Base-by-base conservation (phyloP, 495 filamentous ascomycete species). In the Oidiodendron maius region DNA sequence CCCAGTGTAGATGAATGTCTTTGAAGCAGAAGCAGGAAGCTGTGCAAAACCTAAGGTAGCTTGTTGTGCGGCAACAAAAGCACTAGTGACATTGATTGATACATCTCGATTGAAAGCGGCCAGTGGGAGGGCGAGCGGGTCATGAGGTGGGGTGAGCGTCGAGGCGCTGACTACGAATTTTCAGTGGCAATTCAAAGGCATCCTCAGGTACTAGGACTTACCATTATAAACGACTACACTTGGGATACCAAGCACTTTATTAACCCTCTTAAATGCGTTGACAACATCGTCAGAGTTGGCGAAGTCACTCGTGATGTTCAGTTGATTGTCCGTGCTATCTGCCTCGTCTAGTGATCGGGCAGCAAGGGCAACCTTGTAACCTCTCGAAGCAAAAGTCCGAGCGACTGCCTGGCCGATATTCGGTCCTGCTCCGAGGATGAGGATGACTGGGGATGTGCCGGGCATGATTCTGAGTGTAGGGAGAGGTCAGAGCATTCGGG, bases 151-250 rank as follows among this genome's bases (percentile, higher is more conserved):
- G 23, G 53, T 60, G 20, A 47, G 39, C 26, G 54, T 61, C 17
- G 30, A 13, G 47, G 51, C 54, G 46, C 32, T 41, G 21, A 46
- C 61, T 66, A 18, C 8, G n/a, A 26, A 51, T 36, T 21, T 30
- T 47, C 23, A 50, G 9, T 58, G 36, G 53, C 22, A 16, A 40
- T 46, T 44, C 11, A 35, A 36, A 18, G 16, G 39, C 5, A 24
- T 4, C 39, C 11, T 8, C 21, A 9, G 15, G 46, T 11, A 28
- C 17, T 36, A 40, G 46, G 10, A 26, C 40, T 52, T 59, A 71
- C 71, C 69, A 61, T 75, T 74, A 54, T 72, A 75, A 16, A 75
- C 59, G 16, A 75, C 71, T 4, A 72, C 70, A 44, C 56, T 64
- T 30, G 71, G 71, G 16, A 60, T 21, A 37, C 67, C 68, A 2